phyloP scores from a whole-genome alignment of 2,329 filamentous ascomycete species.

The Eutypella sp. region DNA sequence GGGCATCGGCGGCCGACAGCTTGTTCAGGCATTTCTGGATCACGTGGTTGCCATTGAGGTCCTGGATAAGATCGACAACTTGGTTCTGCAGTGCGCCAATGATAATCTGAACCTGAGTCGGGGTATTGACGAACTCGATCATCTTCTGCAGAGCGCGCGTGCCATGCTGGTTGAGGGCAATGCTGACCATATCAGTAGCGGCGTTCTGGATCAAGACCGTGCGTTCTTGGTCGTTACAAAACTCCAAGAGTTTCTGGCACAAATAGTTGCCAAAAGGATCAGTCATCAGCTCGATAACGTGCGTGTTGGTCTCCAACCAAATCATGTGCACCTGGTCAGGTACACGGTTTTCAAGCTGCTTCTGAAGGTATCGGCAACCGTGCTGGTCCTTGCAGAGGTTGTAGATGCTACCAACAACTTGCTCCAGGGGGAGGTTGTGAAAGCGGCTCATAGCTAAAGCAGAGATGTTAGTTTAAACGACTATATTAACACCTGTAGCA shows the following conservation, averaged over 20 bases:
- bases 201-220: constrained; percentile 90
- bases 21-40: constrained; percentile 99
- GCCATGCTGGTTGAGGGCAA: constrained; percentile 95
- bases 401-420: constrained; percentile 79
- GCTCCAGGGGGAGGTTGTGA: constrained; percentile 76
- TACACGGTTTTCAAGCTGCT: constrained; percentile 89
- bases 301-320: constrained; percentile 86
- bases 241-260: constrained; percentile 96
- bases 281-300: constrained; percentile 97
- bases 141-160: constrained; percentile 97
- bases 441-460: constrained; percentile 73
- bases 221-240: constrained; percentile 90
- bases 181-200: constrained; percentile 79
- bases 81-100: constrained; percentile 76
- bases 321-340: constrained; percentile 85
- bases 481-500: background rate
- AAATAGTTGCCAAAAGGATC: constrained; percentile 99
- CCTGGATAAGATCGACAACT: constrained; percentile 92
- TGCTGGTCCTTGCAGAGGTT: constrained; percentile 95
- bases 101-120: constrained; percentile 80
- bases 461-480: constrained; percentile 5
- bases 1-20: constrained; percentile 73
- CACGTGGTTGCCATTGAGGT: constrained; percentile 97
- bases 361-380: constrained; percentile 92
- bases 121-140: constrained; percentile 92